These are phyloP conservation scores for Psilocybe tampanensis DNA, from an alignment of 768 basidiomycete species.

Conservation along the genomic window DNA sequence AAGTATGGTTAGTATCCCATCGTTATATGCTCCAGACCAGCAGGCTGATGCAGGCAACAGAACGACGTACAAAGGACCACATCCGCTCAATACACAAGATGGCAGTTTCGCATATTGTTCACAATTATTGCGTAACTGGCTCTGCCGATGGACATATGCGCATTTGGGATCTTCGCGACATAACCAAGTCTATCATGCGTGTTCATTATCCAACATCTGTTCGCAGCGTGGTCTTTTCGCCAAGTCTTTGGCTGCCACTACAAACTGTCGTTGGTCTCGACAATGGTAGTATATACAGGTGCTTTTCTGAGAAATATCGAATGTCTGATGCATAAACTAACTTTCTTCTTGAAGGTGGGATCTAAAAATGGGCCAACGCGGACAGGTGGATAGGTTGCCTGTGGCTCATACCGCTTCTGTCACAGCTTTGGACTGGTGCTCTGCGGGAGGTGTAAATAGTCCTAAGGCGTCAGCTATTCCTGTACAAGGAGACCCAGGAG, in stretches of 20 bases:
- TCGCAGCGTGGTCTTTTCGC: constrained; percentile 71
- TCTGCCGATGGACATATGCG: constrained; percentile 82
- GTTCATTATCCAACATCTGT: constrained; percentile 73
- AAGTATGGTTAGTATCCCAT: constrained; percentile 68
- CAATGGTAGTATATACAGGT: constrained; percentile 72
- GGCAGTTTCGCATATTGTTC: constrained; percentile 66
- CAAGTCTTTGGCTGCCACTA: constrained; percentile 62
- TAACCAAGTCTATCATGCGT: constrained; percentile 67
- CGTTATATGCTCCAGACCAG: neutral
- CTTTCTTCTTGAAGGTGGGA: constrained; percentile 60
- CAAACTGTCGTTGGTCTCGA: constrained; percentile 72
- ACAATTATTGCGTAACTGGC: constrained; percentile 76
- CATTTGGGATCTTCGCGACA: constrained; percentile 81
- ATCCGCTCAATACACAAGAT: constrained; percentile 72
- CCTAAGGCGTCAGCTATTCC: constrained; percentile 10
- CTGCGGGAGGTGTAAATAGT: constrained; percentile 23
- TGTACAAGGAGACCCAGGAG: constrained; percentile 25
- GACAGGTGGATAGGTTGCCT: constrained; percentile 69
- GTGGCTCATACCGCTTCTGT: constrained; percentile 77
- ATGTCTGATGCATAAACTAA: neutral
- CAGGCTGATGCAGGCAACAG: constrained; percentile 33
- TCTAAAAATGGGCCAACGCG: constrained; percentile 74
- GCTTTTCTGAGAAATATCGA: constrained; percentile 15
- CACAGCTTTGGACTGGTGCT: constrained; percentile 74
- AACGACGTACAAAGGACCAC: constrained; percentile 69